A percentile compares a stretch with the other conserved stretches of the same genome.
Evolutionary conservation across 139 green algal genomes (phyloP).

Genomic region (Chlamydomonas sp.): DNA sequence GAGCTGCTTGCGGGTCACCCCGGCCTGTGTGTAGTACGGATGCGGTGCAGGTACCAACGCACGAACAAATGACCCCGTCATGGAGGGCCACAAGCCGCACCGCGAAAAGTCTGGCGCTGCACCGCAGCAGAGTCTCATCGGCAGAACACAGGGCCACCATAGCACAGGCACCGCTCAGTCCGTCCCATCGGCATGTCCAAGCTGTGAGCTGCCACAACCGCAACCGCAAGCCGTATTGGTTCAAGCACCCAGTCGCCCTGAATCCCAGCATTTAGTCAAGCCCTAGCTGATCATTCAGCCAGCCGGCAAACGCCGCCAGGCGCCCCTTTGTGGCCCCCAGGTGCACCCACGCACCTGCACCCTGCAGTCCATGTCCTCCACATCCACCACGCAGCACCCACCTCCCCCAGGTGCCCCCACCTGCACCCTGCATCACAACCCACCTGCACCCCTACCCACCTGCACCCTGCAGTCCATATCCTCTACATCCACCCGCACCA

Average conservation of each 20-base stretch:
- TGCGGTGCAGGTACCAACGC: not conserved
- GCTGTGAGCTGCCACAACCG: too few relatives aligned
- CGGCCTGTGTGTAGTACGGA: constrained; percentile 53
- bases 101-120: not conserved
- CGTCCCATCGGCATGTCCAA: too few relatives aligned
- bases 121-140: too few relatives aligned
- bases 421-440: too few relatives aligned
- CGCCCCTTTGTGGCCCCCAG: not conserved
- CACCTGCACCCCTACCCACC: not conserved
- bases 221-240: too few relatives aligned
- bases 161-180: too few relatives aligned
- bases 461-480: constrained; percentile 71
- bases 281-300: not conserved
- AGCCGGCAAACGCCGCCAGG: not conserved
- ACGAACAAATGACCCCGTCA: too few relatives aligned
- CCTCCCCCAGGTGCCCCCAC: not conserved
- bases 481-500: constrained; percentile 35
- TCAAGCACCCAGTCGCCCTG: too few relatives aligned
- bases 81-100: not conserved
- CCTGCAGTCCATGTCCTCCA: constrained; percentile 65
- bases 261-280: too few relatives aligned
- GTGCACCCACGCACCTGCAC: constrained; percentile 37
- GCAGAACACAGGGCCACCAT: too few relatives aligned
- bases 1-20: constrained; percentile 71
- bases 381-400: constrained; percentile 34